Conservation (phyloP, 2,329 filamentous ascomycete genomes). For the Monilinia fructicola region DNA sequence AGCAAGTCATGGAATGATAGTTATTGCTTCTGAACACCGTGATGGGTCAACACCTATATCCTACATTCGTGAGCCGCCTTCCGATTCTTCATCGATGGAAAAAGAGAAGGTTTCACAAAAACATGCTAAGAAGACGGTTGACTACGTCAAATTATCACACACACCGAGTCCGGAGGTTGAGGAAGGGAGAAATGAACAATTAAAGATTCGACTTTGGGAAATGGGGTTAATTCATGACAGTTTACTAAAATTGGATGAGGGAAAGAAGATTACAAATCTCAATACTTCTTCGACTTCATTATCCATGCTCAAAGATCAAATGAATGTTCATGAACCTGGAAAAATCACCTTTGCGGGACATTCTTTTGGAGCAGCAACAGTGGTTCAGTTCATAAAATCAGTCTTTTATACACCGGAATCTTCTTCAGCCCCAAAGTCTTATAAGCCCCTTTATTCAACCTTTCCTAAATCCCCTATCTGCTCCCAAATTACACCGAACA, state of each 20-base stretch:
- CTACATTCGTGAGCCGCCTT: slow-evolving; percentile 63
- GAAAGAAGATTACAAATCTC: slow-evolving; percentile 51
- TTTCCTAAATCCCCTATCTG: slow-evolving; percentile 54
- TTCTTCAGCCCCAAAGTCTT: slow-evolving; percentile 47
- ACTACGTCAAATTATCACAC: slow-evolving; percentile 59
- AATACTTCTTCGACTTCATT: slow-evolving; percentile 53
- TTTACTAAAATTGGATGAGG: slow-evolving; percentile 63
- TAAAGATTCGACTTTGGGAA: slow-evolving; percentile 78
- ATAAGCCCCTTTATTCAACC: slow-evolving; percentile 63
- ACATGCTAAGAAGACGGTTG: slow-evolving; percentile 38
- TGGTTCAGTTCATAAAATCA: slow-evolving; percentile 75
- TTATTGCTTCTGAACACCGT: slow-evolving; percentile 78
- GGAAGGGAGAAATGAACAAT: slow-evolving; percentile 65
- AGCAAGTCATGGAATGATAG: slow-evolving; percentile 77
- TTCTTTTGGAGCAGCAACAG: slow-evolving; percentile 75
- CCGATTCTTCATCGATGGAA: slow-evolving; percentile 40
- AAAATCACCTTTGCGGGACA: slow-evolving; percentile 75
- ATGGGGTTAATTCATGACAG: slow-evolving; percentile 69
- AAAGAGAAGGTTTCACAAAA: slow-evolving; percentile 34
- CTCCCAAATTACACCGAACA: slow-evolving; percentile 66
- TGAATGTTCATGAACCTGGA: slow-evolving; percentile 70
- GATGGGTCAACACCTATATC: slow-evolving; percentile 78
- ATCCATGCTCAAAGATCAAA: slow-evolving; percentile 56
- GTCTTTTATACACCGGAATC: slow-evolving; percentile 61
- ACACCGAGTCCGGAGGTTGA: slow-evolving; percentile 64